Evolutionary conservation across 2,329 filamentous ascomycete species (phyloP).

Genomic region (Neofusicoccum sp.): DNA sequence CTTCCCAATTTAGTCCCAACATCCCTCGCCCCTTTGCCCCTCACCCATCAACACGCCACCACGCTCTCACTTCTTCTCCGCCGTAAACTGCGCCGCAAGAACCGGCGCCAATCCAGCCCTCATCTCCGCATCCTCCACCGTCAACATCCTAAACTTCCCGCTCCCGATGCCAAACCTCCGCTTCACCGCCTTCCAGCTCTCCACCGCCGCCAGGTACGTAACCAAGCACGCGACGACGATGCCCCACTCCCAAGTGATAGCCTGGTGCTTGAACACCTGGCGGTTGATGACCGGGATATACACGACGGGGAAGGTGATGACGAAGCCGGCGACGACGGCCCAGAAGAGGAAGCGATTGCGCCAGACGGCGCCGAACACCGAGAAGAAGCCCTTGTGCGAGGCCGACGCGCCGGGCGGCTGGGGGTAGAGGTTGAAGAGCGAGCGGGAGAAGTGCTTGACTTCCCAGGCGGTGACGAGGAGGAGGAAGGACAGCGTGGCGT

Average conservation of each 20-base stretch:
- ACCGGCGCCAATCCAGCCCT: slow-evolving; percentile 30
- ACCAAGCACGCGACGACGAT: slow-evolving; percentile 45
- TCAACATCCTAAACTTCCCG: slow-evolving; percentile 34
- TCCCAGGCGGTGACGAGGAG: slow-evolving; percentile 53
- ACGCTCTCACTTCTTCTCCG: neutral
- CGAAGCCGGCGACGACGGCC: slow-evolving; percentile 44
- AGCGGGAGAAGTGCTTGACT: slow-evolving; percentile 49
- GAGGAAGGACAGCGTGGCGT: slow-evolving; percentile 47
- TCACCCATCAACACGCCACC: neutral
- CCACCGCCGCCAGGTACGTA: slow-evolving; percentile 45
- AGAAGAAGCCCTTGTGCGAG: slow-evolving; percentile 33
- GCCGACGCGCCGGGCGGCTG: slow-evolving; percentile 26
- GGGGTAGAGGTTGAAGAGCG: slow-evolving; percentile 50
- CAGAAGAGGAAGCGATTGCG: slow-evolving; percentile 50
- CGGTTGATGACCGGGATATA: slow-evolving; percentile 50
- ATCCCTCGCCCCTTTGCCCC: neutral
- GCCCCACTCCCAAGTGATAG: slow-evolving; percentile 51
- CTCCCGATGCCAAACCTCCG: slow-evolving; percentile 39
- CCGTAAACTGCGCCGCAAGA: neutral
- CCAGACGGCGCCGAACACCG: slow-evolving; percentile 42
- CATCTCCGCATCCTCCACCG: slow-evolving; percentile 39
- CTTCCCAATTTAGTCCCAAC: slow-evolving; percentile 4
- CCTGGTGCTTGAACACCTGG: slow-evolving; percentile 49
- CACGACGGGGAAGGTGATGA: slow-evolving; percentile 48
- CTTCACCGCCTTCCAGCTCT: slow-evolving; percentile 51